phyloP scores from a whole-genome alignment of 805 yeast genomes.

The Pachysolen tannophilus region DNA sequence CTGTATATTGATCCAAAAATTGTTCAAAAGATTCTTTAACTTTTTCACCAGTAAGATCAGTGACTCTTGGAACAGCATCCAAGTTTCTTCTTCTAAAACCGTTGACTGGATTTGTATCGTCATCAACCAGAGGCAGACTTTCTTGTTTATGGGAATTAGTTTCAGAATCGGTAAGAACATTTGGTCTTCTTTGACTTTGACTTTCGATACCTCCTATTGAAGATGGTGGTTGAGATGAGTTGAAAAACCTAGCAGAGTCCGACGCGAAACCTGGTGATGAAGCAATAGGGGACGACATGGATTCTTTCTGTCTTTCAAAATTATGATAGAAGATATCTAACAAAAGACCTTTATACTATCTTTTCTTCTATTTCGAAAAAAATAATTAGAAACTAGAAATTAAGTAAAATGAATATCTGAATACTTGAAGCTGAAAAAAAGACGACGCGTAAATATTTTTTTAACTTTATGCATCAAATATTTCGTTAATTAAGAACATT shows the following conservation, averaged over 20 bases:
- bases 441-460: no score
- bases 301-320: no score
- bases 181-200: slow-evolving; percentile 12
- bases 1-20: slow-evolving; percentile 62
- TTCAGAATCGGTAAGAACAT: slow-evolving; percentile 15
- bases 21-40: slow-evolving; percentile 87
- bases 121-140: slow-evolving; percentile 10
- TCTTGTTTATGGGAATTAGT: slow-evolving; percentile 1
- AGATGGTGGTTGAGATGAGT: slow-evolving; percentile 15
- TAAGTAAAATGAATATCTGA: no score
- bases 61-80: slow-evolving; percentile 73
- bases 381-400: no score
- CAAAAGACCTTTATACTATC: no score
- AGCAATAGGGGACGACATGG: slow-evolving; percentile 9
- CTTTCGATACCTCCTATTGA: slow-evolving; percentile 13
- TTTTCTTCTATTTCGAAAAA: no score
- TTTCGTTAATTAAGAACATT: no score
- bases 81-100: slow-evolving; percentile 47
- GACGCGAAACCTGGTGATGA: slow-evolving; percentile 32
- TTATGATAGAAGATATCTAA: no score
- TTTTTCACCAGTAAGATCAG: slow-evolving; percentile 87
- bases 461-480: no score
- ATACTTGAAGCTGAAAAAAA: no score
- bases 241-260: slow-evolving; percentile 55
- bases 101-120: slow-evolving; percentile 19